These are phyloP conservation scores for Solanum gandarillasii DNA, from an alignment of 257 asterid genomes.

Conservation along the genomic window DNA sequence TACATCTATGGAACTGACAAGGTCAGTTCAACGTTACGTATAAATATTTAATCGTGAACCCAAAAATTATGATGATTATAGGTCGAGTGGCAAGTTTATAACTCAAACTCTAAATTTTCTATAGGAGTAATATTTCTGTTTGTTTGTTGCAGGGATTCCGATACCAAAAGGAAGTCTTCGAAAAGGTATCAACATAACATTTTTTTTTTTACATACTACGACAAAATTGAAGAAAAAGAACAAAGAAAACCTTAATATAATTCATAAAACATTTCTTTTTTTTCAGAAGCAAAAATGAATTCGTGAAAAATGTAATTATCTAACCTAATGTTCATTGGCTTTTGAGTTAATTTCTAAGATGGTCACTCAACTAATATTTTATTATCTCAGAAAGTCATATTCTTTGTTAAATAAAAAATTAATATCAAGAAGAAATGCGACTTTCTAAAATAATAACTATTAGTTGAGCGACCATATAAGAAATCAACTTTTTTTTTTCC, in stretches of 20 bases:
- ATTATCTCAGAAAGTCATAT: background rate
- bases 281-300: background rate
- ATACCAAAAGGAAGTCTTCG: slow-evolving; percentile 33
- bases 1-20: slow-evolving; percentile 62
- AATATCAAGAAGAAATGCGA: background rate
- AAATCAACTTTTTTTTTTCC: background rate
- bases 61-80: background rate
- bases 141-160: slow-evolving; percentile 37
- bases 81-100: background rate
- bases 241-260: background rate
- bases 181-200: slow-evolving; percentile 33
- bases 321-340: background rate
- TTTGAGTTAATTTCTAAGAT: background rate
- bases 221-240: background rate
- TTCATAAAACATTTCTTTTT: background rate
- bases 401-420: too few species aligned
- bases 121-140: background rate
- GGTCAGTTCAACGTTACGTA: slow-evolving; percentile 16
- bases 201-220: background rate
- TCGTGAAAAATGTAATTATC: background rate
- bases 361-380: background rate
- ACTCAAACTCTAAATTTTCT: background rate
- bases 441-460: background rate
- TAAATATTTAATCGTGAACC: background rate
- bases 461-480: background rate